Conservation (phyloP, 2,329 filamentous ascomycete genomes). For the Botrytis cinerea region DNA sequence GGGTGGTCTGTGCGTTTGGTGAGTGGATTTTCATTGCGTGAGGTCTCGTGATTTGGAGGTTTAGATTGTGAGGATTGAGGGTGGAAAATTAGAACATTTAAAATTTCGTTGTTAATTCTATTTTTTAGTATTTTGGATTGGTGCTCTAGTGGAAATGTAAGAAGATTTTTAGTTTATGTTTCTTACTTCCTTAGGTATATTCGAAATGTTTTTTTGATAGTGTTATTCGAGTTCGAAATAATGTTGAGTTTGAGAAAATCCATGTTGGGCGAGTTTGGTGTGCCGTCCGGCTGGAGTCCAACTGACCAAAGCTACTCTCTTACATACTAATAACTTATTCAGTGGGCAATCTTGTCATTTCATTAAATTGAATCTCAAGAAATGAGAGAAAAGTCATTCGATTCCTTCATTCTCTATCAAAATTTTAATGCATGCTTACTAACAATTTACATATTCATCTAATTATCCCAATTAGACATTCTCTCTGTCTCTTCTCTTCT, state of each 20-base stretch:
- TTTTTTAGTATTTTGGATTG: background rate
- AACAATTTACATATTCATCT: background rate
- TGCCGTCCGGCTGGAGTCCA: background rate
- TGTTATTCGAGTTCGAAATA: background rate
- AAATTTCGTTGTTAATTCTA: background rate
- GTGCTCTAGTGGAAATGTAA: rapidly evolving
- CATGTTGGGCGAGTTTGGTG: background rate
- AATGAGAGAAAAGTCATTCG: background rate
- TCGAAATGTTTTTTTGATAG: background rate
- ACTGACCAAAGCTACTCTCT: background rate
- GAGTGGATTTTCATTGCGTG: background rate
- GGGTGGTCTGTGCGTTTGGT: background rate
- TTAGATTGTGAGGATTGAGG: background rate
- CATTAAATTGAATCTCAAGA: background rate
- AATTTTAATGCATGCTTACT: background rate
- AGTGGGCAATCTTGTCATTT: background rate
- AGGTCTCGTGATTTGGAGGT: slow-evolving; percentile 10
- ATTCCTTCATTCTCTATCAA: background rate
- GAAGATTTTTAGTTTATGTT: background rate
- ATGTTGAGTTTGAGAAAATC: background rate
- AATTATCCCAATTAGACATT: background rate
- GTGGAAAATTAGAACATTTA: background rate
- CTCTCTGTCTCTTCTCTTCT: background rate
- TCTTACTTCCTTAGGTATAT: background rate
- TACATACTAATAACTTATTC: background rate